A percentile compares a stretch with the other conserved stretches of the same genome.
Evolutionary conservation across 371 early-diverging fungal species (phyloP).

Genomic region (Saksenaea vasiformis): DNA sequence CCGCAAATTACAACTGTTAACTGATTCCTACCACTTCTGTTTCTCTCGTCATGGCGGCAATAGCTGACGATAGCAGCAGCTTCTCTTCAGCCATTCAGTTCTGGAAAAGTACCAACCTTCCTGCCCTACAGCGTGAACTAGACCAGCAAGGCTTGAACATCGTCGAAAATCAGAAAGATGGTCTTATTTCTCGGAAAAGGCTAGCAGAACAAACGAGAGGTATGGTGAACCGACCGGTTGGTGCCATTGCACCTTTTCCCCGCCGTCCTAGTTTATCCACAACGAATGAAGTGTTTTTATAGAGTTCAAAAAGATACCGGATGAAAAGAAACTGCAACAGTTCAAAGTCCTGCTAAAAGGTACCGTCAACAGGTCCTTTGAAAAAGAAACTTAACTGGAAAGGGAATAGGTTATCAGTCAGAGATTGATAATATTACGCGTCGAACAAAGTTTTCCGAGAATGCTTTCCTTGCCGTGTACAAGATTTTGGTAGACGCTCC

Average conservation of each 20-base stretch:
- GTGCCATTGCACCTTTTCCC: background rate
- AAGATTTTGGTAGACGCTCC: conserved; percentile 82
- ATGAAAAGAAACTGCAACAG: conserved; percentile 75
- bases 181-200: conserved; percentile 74
- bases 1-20: background rate
- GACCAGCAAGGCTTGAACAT: conserved; percentile 79
- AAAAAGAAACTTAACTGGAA: background rate
- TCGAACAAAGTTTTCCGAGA: conserved; percentile 84
- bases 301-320: conserved; percentile 81
- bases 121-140: conserved; percentile 68
- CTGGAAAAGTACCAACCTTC: conserved; percentile 69
- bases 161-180: conserved; percentile 85
- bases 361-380: conserved; percentile 7
- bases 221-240: conserved; percentile 19
- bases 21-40: background rate
- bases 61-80: conserved; percentile 36
- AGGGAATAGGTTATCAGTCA: conserved; percentile 70
- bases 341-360: conserved; percentile 76
- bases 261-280: conserved; percentile 4
- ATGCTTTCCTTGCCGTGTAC: conserved; percentile 79
- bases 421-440: conserved; percentile 91
- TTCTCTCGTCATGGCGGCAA: conserved; percentile 7
- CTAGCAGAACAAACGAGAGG: conserved; percentile 91
- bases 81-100: conserved; percentile 60
- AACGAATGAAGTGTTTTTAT: conserved; percentile 10